Percentiles rank a stretch among this genome's conserved stretches.
Evolutionary conservation across 768 basidiomycete species (phyloP).

Genomic region (Suillus americanus): DNA sequence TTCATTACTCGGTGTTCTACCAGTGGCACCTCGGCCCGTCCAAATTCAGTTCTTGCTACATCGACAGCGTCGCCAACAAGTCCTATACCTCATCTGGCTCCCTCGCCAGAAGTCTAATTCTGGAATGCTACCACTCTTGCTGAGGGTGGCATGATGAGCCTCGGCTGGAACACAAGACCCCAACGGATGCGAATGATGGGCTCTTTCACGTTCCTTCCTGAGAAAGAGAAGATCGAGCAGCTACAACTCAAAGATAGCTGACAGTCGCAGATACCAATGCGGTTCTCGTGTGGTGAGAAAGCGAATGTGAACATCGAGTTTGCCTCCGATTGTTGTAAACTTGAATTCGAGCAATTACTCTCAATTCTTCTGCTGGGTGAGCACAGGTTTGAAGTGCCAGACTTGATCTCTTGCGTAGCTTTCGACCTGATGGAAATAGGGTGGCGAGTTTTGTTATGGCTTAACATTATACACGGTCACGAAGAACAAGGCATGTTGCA

Average conservation of each 20-base stretch:
- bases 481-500: too few species aligned
- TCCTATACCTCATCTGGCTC: slow-evolving; percentile 14
- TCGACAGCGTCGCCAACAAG: slow-evolving; percentile 14
- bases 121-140: slow-evolving; percentile 17
- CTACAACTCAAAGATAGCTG: slow-evolving; percentile 8
- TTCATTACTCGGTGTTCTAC: slow-evolving; percentile 18
- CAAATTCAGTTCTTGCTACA: slow-evolving; percentile 17
- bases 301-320: slow-evolving; percentile 15
- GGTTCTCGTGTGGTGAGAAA: slow-evolving; percentile 10
- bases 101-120: slow-evolving; percentile 15
- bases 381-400: background rate
- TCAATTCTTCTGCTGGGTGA: slow-evolving; percentile 14
- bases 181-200: too few species aligned
- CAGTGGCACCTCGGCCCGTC: slow-evolving; percentile 14
- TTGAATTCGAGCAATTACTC: slow-evolving; percentile 19
- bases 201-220: slow-evolving; percentile 5
- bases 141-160: background rate
- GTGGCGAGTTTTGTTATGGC: background rate
- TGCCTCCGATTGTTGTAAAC: slow-evolving; percentile 11
- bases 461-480: too few species aligned
- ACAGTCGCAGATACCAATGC: slow-evolving; percentile 6
- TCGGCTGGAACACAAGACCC: slow-evolving; percentile 18
- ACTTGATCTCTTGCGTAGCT: background rate
- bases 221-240: slow-evolving; percentile 3
- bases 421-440: background rate